These are phyloP conservation scores for Podaxis mareebaensis DNA, from an alignment of 768 basidiomycete genomes.

Conservation along the genomic window DNA sequence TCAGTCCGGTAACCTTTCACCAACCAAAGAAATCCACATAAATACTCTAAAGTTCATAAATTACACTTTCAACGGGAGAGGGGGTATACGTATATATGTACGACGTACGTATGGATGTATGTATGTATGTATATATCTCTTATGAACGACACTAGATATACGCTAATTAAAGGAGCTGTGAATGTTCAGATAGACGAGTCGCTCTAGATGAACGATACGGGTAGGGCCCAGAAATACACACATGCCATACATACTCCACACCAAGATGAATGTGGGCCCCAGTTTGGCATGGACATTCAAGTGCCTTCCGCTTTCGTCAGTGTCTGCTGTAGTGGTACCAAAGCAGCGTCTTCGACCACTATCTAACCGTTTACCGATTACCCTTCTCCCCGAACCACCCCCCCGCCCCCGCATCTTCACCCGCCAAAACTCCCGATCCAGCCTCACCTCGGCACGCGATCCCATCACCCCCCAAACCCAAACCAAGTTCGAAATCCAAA, in stretches of 20 bases:
- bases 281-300: not conserved
- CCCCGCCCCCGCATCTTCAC: not conserved
- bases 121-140: slow-evolving; percentile 4
- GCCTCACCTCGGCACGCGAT: not conserved
- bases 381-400: not conserved
- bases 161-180: not conserved
- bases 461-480: not conserved
- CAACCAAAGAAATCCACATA: not conserved
- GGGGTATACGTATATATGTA: slow-evolving; percentile 3
- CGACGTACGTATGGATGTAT: too few relatives aligned
- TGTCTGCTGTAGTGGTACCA: not conserved
- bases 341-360: not conserved
- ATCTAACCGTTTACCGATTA: not conserved
- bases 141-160: not conserved
- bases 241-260: not conserved
- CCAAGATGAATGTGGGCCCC: too few relatives aligned
- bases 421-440: not conserved
- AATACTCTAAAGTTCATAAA: not conserved
- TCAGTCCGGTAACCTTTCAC: not conserved
- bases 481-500: not conserved
- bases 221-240: not conserved
- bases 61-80: not conserved
- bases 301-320: not conserved
- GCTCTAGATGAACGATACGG: not conserved
- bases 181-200: not conserved